Conservation (phyloP, 768 basidiomycete genomes). For the Leucogyrophana mollusca region DNA sequence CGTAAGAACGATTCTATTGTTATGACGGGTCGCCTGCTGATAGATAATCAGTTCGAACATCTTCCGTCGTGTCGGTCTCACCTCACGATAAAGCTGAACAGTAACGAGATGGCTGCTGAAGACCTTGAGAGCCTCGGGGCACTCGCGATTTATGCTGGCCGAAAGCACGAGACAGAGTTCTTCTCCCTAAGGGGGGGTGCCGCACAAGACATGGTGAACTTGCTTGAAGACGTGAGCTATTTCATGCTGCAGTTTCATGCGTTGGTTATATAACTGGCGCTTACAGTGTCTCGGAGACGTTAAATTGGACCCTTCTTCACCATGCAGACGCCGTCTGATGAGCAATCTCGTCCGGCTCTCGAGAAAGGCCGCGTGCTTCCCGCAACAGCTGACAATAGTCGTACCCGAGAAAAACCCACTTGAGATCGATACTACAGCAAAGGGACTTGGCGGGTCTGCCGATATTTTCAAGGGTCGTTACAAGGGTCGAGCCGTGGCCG, state of each 20-base stretch:
- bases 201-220: conserved; percentile 18
- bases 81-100: too few relatives aligned
- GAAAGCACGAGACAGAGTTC: conserved; percentile 10
- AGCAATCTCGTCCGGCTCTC: conserved; percentile 25
- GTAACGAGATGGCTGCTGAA: too few relatives aligned
- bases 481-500: conserved; percentile 14
- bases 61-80: too few relatives aligned
- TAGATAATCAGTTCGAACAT: too few relatives aligned
- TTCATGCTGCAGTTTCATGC: not conserved
- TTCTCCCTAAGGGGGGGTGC: conserved; percentile 5
- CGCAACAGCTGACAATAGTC: not conserved
- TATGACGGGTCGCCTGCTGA: too few relatives aligned
- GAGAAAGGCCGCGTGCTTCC: conserved; percentile 25
- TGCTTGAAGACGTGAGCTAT: conserved; percentile 19
- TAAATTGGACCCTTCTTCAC: too few relatives aligned
- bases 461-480: conserved; percentile 16
- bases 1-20: too few relatives aligned
- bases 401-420: conserved; percentile 1
- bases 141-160: conserved; percentile 19
- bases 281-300: conserved; percentile 16
- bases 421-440: not conserved
- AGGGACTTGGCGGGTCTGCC: conserved; percentile 18
- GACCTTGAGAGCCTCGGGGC: conserved; percentile 16
- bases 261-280: not conserved
- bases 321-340: conserved; percentile 11